phyloP scores from a whole-genome alignment of 345 rosid species.

The Kandelia obovata region DNA sequence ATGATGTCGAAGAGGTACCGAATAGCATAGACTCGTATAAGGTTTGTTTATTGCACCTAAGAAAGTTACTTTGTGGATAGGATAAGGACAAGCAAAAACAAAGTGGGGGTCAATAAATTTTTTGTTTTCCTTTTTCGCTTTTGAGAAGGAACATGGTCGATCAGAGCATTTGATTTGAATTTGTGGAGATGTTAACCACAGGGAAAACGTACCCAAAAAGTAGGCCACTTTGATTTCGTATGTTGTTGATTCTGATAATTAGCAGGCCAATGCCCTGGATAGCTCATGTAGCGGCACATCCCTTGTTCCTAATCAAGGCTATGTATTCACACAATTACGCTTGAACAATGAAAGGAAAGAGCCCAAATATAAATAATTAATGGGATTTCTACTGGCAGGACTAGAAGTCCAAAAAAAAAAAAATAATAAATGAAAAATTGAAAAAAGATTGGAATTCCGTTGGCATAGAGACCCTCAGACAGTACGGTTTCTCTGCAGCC shows the following conservation, averaged over 20 bases:
- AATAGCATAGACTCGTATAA: background rate
- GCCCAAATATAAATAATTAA: background rate
- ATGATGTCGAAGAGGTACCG: too few relatives aligned
- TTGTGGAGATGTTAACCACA: background rate
- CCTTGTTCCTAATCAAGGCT: too few relatives aligned
- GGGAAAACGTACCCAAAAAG: background rate
- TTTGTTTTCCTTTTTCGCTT: background rate
- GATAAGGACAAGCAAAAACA: too few relatives aligned
- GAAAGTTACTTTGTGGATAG: too few relatives aligned
- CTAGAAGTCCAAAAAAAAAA: background rate
- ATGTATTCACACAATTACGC: background rate
- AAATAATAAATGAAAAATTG: background rate
- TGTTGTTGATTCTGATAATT: background rate
- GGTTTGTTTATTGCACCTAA: too few relatives aligned
- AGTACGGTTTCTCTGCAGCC: slow-evolving; percentile 15
- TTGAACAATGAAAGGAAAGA: background rate
- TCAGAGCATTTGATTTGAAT: background rate
- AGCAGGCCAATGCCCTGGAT: background rate
- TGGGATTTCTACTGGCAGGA: too few relatives aligned
- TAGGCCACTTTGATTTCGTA: background rate
- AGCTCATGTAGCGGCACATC: too few relatives aligned
- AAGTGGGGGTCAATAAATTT: too few relatives aligned
- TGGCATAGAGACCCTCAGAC: background rate
- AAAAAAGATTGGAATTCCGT: background rate
- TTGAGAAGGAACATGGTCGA: background rate